Conservation (phyloP, 2,329 filamentous ascomycete species). For the Chrysoporthe deuterocubensis region DNA sequence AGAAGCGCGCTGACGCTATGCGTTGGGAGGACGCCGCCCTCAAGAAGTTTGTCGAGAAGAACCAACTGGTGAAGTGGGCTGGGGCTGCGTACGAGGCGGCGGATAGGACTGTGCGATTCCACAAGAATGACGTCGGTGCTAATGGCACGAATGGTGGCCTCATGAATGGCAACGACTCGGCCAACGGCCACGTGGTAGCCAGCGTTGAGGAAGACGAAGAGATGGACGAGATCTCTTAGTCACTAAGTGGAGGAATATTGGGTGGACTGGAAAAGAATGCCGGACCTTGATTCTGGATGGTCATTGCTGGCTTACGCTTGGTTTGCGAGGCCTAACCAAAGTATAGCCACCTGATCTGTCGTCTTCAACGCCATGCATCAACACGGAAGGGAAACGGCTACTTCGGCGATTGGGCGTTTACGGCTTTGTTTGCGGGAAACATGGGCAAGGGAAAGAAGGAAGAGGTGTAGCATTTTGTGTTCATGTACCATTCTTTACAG, state of each 20-base stretch:
- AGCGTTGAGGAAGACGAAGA: constrained; percentile 20
- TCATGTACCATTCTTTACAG: constrained; percentile 24
- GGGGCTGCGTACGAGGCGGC: constrained; percentile 44
- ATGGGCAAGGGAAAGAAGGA: constrained; percentile 4
- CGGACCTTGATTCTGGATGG: neutral
- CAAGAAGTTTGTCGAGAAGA: constrained; percentile 66
- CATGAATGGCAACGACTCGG: constrained; percentile 17
- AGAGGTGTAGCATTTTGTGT: constrained; percentile 18
- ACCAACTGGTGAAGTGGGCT: constrained; percentile 72
- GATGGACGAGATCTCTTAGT: constrained; percentile 21
- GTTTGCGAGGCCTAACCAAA: neutral
- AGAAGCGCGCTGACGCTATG: constrained; percentile 73
- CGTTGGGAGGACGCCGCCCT: constrained; percentile 72
- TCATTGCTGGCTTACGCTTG: neutral
- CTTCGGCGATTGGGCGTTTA: constrained; percentile 12
- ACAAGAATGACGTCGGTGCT: constrained; percentile 12
- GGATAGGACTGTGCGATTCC: constrained; percentile 30
- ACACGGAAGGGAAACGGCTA: constrained; percentile 4
- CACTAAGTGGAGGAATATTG: neutral
- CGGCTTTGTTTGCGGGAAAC: constrained; percentile 17
- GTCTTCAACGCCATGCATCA: constrained; percentile 8
- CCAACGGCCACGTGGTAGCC: constrained; percentile 23
- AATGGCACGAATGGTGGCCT: constrained; percentile 21
- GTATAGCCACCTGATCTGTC: constrained; percentile 6
- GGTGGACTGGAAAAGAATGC: neutral